phyloP scores from a whole-genome alignment of 148 eudicot genomes.

The Salicornia ramosissima region DNA sequence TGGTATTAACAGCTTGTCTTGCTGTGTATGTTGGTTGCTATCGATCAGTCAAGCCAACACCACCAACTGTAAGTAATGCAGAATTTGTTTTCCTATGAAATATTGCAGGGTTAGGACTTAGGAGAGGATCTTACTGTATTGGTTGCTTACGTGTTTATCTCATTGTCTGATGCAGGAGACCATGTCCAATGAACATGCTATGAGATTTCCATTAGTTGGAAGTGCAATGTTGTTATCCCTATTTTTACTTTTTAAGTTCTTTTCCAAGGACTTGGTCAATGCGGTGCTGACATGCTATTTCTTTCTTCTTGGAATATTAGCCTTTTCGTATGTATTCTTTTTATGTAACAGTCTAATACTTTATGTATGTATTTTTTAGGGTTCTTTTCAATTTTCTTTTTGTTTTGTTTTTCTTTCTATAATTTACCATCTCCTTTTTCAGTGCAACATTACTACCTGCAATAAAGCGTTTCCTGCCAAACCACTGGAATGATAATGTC shows the following conservation, averaged over 20 bases:
- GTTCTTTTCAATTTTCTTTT: not conserved
- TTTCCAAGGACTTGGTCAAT: conserved; percentile 93
- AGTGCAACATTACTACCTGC: conserved; percentile 93
- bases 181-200: conserved; percentile 96
- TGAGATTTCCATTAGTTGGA: conserved; percentile 96
- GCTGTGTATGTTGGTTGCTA: conserved; percentile 89
- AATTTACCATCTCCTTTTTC: conserved; percentile 15
- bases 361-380: not conserved
- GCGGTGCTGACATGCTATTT: conserved; percentile 89
- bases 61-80: conserved; percentile 72
- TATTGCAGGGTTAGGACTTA: not conserved
- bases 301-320: conserved; percentile 84
- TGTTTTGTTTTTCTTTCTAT: not conserved
- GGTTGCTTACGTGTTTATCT: conserved; percentile 7
- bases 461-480: conserved; percentile 70
- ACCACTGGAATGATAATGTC: conserved; percentile 73
- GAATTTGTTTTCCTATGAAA: not conserved
- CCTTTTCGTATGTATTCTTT: conserved; percentile 75
- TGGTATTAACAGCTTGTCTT: conserved; percentile 89
- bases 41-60: conserved; percentile 94
- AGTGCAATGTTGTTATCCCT: conserved; percentile 93
- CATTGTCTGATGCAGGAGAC: conserved; percentile 64
- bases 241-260: conserved; percentile 88
- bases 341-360: conserved; percentile 13
- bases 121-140: not conserved